These are phyloP conservation scores for Fusarium ramigenum DNA, from an alignment of 2,329 filamentous ascomycete genomes.

Conservation along the genomic window DNA sequence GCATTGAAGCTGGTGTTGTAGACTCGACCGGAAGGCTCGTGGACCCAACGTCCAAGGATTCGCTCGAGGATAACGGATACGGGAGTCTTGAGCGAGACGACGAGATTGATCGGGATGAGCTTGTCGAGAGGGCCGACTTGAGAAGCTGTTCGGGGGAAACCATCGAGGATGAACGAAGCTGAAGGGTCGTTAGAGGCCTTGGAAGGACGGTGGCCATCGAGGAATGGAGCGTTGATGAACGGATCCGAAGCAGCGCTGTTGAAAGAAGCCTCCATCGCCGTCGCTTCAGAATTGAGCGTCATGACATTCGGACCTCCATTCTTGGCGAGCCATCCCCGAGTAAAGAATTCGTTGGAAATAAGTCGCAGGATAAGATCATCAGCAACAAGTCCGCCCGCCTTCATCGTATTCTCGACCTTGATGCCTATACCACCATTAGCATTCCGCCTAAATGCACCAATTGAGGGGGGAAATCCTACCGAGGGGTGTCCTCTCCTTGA, in stretches of 20 bases:
- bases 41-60: conserved; percentile 92
- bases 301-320: conserved; percentile 58
- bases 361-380: conserved; percentile 92
- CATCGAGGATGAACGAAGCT: conserved; percentile 94
- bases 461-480: conserved; percentile 70
- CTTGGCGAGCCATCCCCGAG: conserved; percentile 81
- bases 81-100: conserved; percentile 86
- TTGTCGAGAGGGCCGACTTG: conserved; percentile 83
- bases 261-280: conserved; percentile 50
- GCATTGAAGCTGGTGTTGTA: conserved; percentile 96
- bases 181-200: conserved; percentile 73
- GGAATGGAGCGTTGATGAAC: conserved; percentile 53
- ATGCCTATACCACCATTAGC: conserved; percentile 68
- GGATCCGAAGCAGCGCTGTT: conserved; percentile 50
- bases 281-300: conserved; percentile 58
- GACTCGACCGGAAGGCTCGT: conserved; percentile 87
- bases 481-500: conserved; percentile 85
- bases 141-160: conserved; percentile 86
- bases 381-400: conserved; percentile 86
- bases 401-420: conserved; percentile 90
- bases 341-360: conserved; percentile 88
- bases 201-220: conserved; percentile 51
- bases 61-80: conserved; percentile 86
- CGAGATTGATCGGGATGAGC: conserved; percentile 93
- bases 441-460: neutral